Conservation (phyloP, 352 stramenopile species). For the Globisporangium camurandrum region DNA sequence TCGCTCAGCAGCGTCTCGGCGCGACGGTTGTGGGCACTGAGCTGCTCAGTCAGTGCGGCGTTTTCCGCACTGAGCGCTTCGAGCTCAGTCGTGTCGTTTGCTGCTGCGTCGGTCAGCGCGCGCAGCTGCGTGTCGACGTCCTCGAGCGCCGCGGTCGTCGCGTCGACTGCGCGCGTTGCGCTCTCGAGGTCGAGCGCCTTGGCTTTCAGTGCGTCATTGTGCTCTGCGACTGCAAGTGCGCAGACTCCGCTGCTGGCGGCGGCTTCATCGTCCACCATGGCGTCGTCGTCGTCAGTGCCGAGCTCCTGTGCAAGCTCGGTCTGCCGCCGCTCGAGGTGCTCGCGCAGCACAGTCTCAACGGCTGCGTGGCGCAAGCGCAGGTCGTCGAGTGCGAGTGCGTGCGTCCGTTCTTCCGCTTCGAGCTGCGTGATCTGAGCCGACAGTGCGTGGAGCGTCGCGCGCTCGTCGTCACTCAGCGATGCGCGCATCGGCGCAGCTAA, state of each 20-base stretch:
- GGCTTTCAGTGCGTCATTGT: conserved; percentile 68
- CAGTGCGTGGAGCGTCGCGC: conserved; percentile 38
- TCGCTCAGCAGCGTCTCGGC: conserved; percentile 84
- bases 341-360: conserved; percentile 85
- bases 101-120: conserved; percentile 41
- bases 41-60: conserved; percentile 63
- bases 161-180: conserved; percentile 58
- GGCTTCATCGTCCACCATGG: background rate
- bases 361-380: conserved; percentile 83
- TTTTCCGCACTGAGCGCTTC: conserved; percentile 58
- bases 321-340: conserved; percentile 89
- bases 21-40: conserved; percentile 70
- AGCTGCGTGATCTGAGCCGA: conserved; percentile 66
- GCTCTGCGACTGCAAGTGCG: conserved; percentile 41
- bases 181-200: conserved; percentile 89
- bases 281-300: conserved; percentile 50
- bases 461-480: conserved; percentile 22
- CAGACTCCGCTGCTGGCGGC: no score
- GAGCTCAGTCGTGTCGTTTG: conserved; percentile 29
- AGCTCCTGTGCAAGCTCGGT: conserved; percentile 57
- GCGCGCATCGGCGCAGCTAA: conserved; percentile 74
- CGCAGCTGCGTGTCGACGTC: conserved; percentile 52
- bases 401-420: conserved; percentile 82
- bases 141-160: conserved; percentile 54
- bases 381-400: conserved; percentile 80